These are phyloP conservation scores for Yamadazyma friedrichii DNA, from an alignment of 1,139 yeast species.

Conservation along the genomic window DNA sequence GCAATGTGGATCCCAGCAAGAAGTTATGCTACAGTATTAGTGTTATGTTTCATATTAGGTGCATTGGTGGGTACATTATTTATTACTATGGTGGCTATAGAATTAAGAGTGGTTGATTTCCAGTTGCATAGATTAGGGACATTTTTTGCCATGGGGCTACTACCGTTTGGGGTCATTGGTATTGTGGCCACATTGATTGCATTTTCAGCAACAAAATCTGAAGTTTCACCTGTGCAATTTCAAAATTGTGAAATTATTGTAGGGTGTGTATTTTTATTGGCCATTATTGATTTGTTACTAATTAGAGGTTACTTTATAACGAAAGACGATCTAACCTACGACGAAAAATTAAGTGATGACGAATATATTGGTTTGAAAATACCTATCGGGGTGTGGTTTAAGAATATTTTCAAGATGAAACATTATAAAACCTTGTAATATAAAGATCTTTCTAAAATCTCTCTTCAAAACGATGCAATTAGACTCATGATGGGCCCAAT, in stretches of 20 bases:
- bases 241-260: constrained; percentile 45
- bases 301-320: constrained; percentile 44
- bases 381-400: not conserved
- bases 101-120: constrained; percentile 35
- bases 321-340: constrained; percentile 23
- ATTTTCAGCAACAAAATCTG: constrained; percentile 16
- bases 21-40: constrained; percentile 48
- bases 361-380: constrained; percentile 3
- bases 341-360: not conserved
- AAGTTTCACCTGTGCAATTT: constrained; percentile 34
- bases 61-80: constrained; percentile 16
- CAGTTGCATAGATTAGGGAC: constrained; percentile 32
- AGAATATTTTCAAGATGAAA: not conserved
- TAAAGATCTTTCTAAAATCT: not conserved
- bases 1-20: constrained; percentile 66
- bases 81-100: constrained; percentile 12
- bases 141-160: constrained; percentile 42
- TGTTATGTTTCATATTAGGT: constrained; percentile 18
- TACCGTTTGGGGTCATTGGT: constrained; percentile 36
- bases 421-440: constrained; percentile 1
- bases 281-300: constrained; percentile 28
- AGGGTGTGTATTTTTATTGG: constrained; percentile 40
- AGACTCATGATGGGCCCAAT: too few relatives aligned
- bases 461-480: too few relatives aligned
- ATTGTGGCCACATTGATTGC: constrained; percentile 48